Evolutionary conservation across 164 flowering plant species (phyloP).

Genomic region (Dillenia turbinata): DNA sequence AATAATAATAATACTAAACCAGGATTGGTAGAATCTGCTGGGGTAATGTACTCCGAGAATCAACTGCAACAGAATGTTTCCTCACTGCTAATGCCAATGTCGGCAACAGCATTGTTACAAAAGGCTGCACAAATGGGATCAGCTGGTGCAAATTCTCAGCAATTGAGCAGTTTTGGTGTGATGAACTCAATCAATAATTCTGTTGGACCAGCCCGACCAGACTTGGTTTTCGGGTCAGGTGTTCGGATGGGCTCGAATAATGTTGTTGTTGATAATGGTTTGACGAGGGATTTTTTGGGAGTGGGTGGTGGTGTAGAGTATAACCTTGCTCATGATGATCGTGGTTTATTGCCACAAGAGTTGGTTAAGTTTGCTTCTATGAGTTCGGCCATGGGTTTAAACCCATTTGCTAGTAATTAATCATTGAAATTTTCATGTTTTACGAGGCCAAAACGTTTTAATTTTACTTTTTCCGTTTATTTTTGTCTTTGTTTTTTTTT

Average conservation of each 20-base stretch:
- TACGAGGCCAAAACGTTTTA: no score
- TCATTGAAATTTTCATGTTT: no score
- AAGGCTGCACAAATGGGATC: conserved; percentile 84
- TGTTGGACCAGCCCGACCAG: conserved; percentile 1
- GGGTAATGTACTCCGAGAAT: conserved; percentile 15
- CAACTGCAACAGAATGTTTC: conserved; percentile 3
- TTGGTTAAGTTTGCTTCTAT: conserved; percentile 41
- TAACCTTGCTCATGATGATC: conserved; percentile 32
- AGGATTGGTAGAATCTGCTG: conserved; percentile 14
- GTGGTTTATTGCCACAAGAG: conserved; percentile 40
- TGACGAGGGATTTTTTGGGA: conserved; percentile 65
- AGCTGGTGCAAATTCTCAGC: conserved; percentile 32
- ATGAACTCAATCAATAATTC: conserved; percentile 13
- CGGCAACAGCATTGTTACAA: conserved; percentile 71
- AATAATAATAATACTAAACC: conserved; percentile 8
- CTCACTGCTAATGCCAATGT: conserved; percentile 27
- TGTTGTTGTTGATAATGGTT: conserved; percentile 8
- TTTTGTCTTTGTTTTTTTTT: no score
- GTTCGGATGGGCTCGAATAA: not conserved
- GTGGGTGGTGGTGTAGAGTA: conserved; percentile 35
- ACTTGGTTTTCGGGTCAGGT: not conserved
- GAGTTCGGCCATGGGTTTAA: conserved; percentile 40
- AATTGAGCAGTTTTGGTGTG: conserved; percentile 21
- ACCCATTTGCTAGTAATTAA: conserved; percentile 32
- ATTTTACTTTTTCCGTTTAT: no score